phyloP scores from a whole-genome alignment of 192 early-diverging fungal species.

The Coemansia sp. region DNA sequence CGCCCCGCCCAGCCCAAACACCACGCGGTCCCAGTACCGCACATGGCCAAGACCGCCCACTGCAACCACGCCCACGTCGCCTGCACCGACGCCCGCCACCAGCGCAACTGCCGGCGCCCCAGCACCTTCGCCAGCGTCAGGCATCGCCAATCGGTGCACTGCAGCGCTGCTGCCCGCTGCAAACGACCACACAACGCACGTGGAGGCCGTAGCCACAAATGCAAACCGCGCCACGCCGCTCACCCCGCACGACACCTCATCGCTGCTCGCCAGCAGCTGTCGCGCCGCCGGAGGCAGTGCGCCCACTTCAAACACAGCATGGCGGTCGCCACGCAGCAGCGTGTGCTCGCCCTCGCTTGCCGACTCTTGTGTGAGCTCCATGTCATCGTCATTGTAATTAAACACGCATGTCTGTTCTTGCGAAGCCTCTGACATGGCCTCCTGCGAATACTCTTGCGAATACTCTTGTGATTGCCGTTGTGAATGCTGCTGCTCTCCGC shows the following conservation, averaged over 20 bases:
- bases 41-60: conserved; percentile 37
- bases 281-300: conserved; percentile 24
- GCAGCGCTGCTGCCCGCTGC: not conserved
- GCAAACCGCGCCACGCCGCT: conserved; percentile 25
- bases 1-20: conserved; percentile 49
- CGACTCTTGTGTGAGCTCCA: not conserved
- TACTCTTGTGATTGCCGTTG: not conserved
- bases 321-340: conserved; percentile 34
- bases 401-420: not conserved
- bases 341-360: conserved; percentile 9
- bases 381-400: not conserved
- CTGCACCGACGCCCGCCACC: conserved; percentile 12
- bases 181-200: conserved; percentile 43
- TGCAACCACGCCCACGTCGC: conserved; percentile 43
- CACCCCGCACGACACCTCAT: conserved; percentile 20
- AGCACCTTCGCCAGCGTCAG: conserved; percentile 6
- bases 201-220: conserved; percentile 29
- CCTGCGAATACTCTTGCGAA: not conserved
- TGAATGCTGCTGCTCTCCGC: conserved; percentile 1
- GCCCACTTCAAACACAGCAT: conserved; percentile 32
- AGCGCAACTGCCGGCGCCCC: conserved; percentile 32
- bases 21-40: conserved; percentile 55
- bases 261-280: conserved; percentile 12
- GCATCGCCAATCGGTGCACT: conserved; percentile 40
- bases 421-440: not conserved